phyloP scores from a whole-genome alignment of 176 grass and related monocot genomes.

The Elymus sibiricus region DNA sequence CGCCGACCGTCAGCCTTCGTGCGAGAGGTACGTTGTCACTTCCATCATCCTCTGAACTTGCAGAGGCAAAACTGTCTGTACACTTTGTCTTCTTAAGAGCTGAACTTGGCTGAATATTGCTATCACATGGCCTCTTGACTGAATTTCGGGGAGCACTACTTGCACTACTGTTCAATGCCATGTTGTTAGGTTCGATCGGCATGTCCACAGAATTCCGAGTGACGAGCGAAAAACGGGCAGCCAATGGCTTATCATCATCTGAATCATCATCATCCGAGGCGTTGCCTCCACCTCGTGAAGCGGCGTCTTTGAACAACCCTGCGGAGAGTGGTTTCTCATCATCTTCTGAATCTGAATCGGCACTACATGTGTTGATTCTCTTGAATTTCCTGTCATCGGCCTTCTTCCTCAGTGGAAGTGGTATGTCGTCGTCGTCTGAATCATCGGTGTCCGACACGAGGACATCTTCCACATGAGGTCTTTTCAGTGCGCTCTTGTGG shows the following conservation, averaged over 20 bases:
- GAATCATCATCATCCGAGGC: constrained; percentile 88
- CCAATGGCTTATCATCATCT: constrained; percentile 75
- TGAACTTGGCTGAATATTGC: constrained; percentile 34
- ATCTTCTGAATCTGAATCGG: constrained; percentile 39
- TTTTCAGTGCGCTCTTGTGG: constrained; percentile 19
- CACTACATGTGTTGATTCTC: constrained; percentile 15
- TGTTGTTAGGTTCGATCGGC: neutral
- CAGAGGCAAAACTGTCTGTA: constrained; percentile 20
- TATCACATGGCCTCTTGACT: constrained; percentile 52
- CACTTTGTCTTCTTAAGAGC: constrained; percentile 55
- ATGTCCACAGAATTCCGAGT: constrained; percentile 15
- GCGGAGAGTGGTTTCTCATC: constrained; percentile 49
- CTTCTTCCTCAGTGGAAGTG: constrained; percentile 44
- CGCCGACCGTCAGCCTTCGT: constrained; percentile 52
- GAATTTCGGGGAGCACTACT: constrained; percentile 28
- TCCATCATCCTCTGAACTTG: constrained; percentile 37
- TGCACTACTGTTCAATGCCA: constrained; percentile 7
- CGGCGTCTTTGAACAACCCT: constrained; percentile 13
- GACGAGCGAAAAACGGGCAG: constrained; percentile 44
- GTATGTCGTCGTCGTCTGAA: constrained; percentile 47
- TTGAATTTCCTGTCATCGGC: constrained; percentile 25
- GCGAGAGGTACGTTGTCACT: constrained; percentile 44
- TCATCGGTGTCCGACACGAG: neutral
- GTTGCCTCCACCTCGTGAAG: constrained; percentile 4
- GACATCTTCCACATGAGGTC: constrained; percentile 15